Evolutionary conservation across 306 rosid genomes (phyloP).

Genomic region (Rosa multiflora): DNA sequence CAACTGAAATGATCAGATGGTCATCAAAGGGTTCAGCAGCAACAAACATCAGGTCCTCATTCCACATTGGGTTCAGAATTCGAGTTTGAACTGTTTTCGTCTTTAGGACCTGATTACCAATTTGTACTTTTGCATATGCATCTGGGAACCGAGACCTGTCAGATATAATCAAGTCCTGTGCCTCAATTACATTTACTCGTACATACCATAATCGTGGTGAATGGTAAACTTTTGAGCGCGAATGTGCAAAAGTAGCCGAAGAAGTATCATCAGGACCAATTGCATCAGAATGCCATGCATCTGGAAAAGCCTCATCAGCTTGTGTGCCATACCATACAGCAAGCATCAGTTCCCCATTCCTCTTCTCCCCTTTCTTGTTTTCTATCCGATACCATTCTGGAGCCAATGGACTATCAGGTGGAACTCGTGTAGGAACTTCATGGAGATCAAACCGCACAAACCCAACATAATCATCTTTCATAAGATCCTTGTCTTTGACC

Average conservation of each 20-base stretch:
- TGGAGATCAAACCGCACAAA: constrained; percentile 52
- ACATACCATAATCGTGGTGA: constrained; percentile 85
- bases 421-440: constrained; percentile 71
- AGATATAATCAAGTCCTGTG: constrained; percentile 70
- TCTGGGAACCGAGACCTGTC: constrained; percentile 69
- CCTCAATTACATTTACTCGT: constrained; percentile 69
- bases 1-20: constrained; percentile 56
- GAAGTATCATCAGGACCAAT: constrained; percentile 48
- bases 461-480: constrained; percentile 79
- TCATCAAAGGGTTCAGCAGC: constrained; percentile 96
- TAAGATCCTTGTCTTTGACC: constrained; percentile 66
- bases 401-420: constrained; percentile 96
- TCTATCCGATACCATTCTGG: constrained; percentile 86
- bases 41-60: constrained; percentile 63
- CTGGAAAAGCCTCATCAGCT: constrained; percentile 94
- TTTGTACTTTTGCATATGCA: constrained; percentile 65
- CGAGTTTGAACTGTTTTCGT: constrained; percentile 60
- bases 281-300: constrained; percentile 98
- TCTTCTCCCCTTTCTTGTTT: constrained; percentile 56
- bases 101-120: constrained; percentile 60
- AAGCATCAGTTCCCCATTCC: constrained; percentile 86
- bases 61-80: constrained; percentile 58
- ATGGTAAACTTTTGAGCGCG: constrained; percentile 85
- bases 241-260: constrained; percentile 34
- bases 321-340: constrained; percentile 97